Evolutionary conservation across 345 rosid genomes (phyloP).

Genomic region (thale cress (Arabidopsis thaliana)): DNA sequence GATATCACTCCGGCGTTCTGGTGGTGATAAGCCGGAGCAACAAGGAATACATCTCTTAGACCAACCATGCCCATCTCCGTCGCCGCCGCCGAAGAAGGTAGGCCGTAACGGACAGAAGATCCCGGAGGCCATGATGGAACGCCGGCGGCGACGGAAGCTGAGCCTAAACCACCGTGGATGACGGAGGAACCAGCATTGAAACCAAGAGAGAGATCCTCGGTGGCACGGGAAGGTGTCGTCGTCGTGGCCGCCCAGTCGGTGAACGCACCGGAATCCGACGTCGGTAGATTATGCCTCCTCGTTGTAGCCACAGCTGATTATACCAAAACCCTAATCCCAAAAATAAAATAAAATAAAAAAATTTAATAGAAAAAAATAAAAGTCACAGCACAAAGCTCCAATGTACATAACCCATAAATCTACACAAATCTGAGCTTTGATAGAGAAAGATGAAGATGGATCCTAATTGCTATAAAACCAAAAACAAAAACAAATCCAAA

Average conservation of each 20-base stretch:
- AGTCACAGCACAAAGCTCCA: constrained; percentile 3
- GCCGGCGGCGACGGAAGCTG: constrained; percentile 48
- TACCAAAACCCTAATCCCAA: constrained; percentile 46
- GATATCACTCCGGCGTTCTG: constrained; percentile 45
- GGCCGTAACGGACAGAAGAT: constrained; percentile 57
- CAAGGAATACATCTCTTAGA: constrained; percentile 72
- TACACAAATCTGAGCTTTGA: constrained; percentile 9
- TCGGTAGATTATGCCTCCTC: constrained; percentile 70
- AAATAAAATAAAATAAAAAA: background rate
- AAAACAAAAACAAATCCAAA: constrained; percentile 5
- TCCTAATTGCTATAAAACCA: background rate
- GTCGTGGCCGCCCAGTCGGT: constrained; percentile 84
- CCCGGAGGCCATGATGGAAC: constrained; percentile 62
- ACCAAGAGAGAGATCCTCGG: constrained; percentile 96
- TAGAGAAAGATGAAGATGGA: constrained; percentile 29
- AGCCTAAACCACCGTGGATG: constrained; percentile 44
- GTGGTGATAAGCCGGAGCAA: constrained; percentile 73
- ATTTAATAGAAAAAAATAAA: background rate
- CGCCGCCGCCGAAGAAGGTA: constrained; percentile 49
- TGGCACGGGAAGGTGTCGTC: constrained; percentile 63
- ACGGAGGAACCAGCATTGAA: constrained; percentile 81
- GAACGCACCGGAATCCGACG: constrained; percentile 89
- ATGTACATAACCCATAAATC: constrained; percentile 21
- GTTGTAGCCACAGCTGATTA: constrained; percentile 88
- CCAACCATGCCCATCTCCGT: constrained; percentile 88